phyloP scores from a whole-genome alignment of 129 eudicot genomes.

The Flaveria robusta region DNA sequence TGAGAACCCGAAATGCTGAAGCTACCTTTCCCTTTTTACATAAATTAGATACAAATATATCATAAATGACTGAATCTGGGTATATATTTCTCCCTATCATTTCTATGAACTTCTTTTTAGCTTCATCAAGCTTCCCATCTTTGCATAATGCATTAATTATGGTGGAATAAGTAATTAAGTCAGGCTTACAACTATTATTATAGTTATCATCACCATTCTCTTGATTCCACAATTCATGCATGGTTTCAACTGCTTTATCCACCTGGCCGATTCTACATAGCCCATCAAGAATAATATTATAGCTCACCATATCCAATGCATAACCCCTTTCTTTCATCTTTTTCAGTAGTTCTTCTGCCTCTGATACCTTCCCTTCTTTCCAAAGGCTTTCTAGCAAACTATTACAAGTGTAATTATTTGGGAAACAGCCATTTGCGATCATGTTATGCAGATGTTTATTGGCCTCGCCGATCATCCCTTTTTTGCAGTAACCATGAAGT shows the following conservation, averaged over 20 bases:
- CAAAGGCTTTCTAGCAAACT: constrained; percentile 82
- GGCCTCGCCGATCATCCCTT: constrained; percentile 60
- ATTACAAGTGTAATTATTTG: constrained; percentile 75
- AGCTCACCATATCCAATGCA: constrained; percentile 64
- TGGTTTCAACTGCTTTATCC: constrained; percentile 79
- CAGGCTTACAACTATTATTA: constrained; percentile 57
- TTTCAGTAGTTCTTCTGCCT: constrained; percentile 76
- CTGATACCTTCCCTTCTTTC: constrained; percentile 73
- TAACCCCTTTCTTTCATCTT: constrained; percentile 81
- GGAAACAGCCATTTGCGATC: constrained; percentile 56
- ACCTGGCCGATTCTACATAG: constrained; percentile 74
- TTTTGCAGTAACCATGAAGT: constrained; percentile 85
- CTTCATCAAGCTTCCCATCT: constrained; percentile 83
- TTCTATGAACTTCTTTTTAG: constrained; percentile 80
- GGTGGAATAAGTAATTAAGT: constrained; percentile 82
- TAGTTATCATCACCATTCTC: constrained; percentile 49
- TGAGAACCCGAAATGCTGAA: constrained; percentile 89
- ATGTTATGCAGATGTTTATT: constrained; percentile 59
- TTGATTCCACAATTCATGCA: constrained; percentile 71
- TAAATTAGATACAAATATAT: constrained; percentile 58
- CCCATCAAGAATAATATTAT: constrained; percentile 86
- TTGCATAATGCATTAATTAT: constrained; percentile 71
- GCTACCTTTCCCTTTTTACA: constrained; percentile 76
- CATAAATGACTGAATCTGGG: constrained; percentile 77
- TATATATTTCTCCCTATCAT: constrained; percentile 66